Evolutionary conservation across 768 basidiomycete genomes (phyloP).

Genomic region (Hygrophorus pudorinus): DNA sequence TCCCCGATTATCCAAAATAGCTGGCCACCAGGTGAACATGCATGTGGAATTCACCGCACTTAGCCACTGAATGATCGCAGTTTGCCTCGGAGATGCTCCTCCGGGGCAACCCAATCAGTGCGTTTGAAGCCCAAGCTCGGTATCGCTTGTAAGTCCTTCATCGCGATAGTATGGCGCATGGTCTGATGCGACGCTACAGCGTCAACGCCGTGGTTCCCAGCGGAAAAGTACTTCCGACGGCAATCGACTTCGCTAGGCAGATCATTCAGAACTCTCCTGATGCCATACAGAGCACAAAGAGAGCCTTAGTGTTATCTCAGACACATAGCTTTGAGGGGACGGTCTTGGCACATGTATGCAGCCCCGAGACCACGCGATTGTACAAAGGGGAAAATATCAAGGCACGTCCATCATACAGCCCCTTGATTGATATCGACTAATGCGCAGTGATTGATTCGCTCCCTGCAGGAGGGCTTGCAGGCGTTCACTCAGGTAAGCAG

Average conservation of each 20-base stretch:
- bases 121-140: conserved; percentile 54
- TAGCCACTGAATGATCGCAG: conserved; percentile 25
- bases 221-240: conserved; percentile 45
- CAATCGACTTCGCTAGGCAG: conserved; percentile 49
- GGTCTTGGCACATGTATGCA: conserved; percentile 33
- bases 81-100: conserved; percentile 70
- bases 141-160: conserved; percentile 60
- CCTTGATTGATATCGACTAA: conserved; percentile 1
- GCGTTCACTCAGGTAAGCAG: conserved; percentile 55
- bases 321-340: conserved; percentile 42
- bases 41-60: conserved; percentile 4
- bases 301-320: conserved; percentile 50
- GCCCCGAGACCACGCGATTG: conserved; percentile 38
- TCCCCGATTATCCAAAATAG: conserved; percentile 51
- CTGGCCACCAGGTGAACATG: conserved; percentile 67
- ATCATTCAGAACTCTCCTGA: conserved; percentile 68
- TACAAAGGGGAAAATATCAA: conserved; percentile 63
- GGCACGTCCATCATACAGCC: conserved; percentile 25
- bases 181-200: conserved; percentile 24
- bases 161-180: background rate
- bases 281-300: conserved; percentile 67
- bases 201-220: conserved; percentile 62
- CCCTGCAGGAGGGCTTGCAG: conserved; percentile 52
- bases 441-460: background rate
- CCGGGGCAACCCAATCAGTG: conserved; percentile 56